Evolutionary conservation across 2,329 filamentous ascomycete species (phyloP).

Genomic region (Westerdykella sp.): DNA sequence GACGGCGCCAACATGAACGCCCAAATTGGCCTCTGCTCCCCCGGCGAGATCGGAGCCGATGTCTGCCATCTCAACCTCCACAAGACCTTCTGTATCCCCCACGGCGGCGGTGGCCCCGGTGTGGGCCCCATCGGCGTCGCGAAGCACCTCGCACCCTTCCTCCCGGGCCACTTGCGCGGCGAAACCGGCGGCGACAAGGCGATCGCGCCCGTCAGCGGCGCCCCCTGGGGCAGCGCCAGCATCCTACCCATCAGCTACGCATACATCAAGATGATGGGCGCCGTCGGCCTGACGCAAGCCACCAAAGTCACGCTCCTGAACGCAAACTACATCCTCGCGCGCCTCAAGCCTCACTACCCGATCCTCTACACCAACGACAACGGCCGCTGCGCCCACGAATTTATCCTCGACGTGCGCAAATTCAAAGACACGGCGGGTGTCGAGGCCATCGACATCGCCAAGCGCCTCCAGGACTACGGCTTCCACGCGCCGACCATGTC

Average conservation of each 20-base stretch:
- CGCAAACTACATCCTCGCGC: constrained; percentile 91
- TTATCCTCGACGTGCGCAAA: constrained; percentile 82
- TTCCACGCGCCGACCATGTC: constrained; percentile 98
- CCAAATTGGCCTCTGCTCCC: constrained; percentile 90
- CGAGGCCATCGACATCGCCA: constrained; percentile 91
- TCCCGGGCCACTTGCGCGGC: constrained; percentile 64
- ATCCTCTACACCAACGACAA: constrained; percentile 91
- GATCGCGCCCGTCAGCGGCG: constrained; percentile 70
- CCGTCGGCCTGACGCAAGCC: constrained; percentile 74
- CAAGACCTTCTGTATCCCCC: constrained; percentile 98
- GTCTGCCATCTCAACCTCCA: constrained; percentile 96
- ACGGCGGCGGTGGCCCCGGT: constrained; percentile 88
- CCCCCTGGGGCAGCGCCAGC: constrained; percentile 79
- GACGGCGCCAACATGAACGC: constrained; percentile 98
- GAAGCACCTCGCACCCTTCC: constrained; percentile 66
- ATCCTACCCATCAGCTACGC: constrained; percentile 93
- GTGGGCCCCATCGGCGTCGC: constrained; percentile 93
- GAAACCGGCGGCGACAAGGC: constrained; percentile 51
- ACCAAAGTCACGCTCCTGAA: constrained; percentile 92
- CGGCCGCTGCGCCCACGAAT: constrained; percentile 90
- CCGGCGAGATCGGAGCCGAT: constrained; percentile 90
- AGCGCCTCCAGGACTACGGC: constrained; percentile 93
- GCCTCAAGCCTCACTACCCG: constrained; percentile 76
- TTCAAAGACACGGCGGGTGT: constrained; percentile 79
- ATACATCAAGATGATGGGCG: constrained; percentile 91